Evolutionary conservation across 1,284 basidiomycete genomes (phyloP), one percentile per base, ranked within the genome.

Genomic region (Testicularia cyperi): DNA sequence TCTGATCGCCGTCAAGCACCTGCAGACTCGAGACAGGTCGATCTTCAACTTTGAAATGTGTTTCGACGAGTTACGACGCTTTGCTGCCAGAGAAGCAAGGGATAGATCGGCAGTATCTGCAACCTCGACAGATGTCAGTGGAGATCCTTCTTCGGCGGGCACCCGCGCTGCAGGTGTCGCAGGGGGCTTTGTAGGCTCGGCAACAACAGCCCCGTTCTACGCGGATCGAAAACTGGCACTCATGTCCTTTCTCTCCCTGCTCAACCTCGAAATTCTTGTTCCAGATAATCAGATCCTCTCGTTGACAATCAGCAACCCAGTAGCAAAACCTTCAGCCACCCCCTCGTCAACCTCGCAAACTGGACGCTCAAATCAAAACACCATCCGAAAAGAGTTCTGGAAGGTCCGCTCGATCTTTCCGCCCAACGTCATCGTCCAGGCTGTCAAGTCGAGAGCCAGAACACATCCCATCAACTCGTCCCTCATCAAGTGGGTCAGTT

Each of bases 31-130:
- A 14, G 70, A 69, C 29, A 54, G 64, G 9, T 28, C 35, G n/a
- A 47, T 65, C n/a, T 75, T 75, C 47, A 75, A 72, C 41, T 74
- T 74, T 38, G 73, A 74, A 44, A 72, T 74, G 70, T 60, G 55
- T 23, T 68, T 68, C 25, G 57, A 68, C 29, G 68, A 73, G 26
- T 33, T 74, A 0, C 24, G 45, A 5, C 55, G 65, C 3, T 75
- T 73, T 34, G 72, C 49, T 6, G 35, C 48, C 0, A 25, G 49
- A 16, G 54, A 63, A 7, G 40, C 40, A 1, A 15, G 52, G 2
- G 52, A 62, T 25, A 39, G 54, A 4, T 44, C 46, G 31, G 44
- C 58, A 3, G 47, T 40, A 13, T 38, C 42, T 10, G 35, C 28
- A 15, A 23, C 33, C 4, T 20, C 15, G 13, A 18, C 13, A 6